phyloP scores from a whole-genome alignment of 768 basidiomycete species.

The Termitomyces sp. region DNA sequence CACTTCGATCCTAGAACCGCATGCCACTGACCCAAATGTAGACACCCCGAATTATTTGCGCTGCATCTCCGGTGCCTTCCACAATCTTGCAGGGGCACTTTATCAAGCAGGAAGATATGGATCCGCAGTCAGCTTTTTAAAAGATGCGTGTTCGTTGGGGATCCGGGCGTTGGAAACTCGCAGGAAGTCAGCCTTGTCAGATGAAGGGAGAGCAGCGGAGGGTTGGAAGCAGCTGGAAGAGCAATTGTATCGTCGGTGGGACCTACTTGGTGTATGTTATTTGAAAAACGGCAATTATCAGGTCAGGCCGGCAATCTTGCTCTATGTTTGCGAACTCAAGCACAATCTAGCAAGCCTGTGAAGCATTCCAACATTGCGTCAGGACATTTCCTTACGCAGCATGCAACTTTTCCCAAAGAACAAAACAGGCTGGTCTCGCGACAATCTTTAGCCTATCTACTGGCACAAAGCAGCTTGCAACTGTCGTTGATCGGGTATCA shows the following conservation, averaged over 20 bases:
- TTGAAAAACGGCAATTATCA: conserved; percentile 72
- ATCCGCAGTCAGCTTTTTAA: conserved; percentile 62
- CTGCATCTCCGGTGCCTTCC: conserved; percentile 67
- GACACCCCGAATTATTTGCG: conserved; percentile 53
- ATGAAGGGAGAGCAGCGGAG: conserved; percentile 18
- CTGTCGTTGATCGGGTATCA: conserved; percentile 60
- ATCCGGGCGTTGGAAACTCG: conserved; percentile 35
- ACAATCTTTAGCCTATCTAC: conserved; percentile 36
- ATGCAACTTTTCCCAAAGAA: conserved; percentile 31
- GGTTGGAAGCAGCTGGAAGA: conserved; percentile 60
- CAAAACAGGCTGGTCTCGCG: conserved; percentile 20
- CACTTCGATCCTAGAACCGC: conserved; percentile 23
- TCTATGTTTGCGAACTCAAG: conserved; percentile 1
- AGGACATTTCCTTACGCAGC: conserved; percentile 46
- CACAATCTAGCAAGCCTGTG: conserved; percentile 48
- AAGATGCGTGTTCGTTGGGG: conserved; percentile 54
- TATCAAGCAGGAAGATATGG: conserved; percentile 62
- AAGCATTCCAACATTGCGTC: conserved; percentile 48
- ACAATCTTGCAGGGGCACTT: conserved; percentile 63
- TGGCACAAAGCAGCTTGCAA: conserved; percentile 48
- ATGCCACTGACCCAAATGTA: conserved; percentile 13
- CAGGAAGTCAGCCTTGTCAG: neutral
- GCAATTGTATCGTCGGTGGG: conserved; percentile 69
- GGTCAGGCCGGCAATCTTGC: conserved; percentile 33
- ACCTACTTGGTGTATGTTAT: conserved; percentile 75